Base-by-base conservation (phyloP, 2,329 filamentous ascomycete genomes). In the Dactylonectria estremocensis region DNA sequence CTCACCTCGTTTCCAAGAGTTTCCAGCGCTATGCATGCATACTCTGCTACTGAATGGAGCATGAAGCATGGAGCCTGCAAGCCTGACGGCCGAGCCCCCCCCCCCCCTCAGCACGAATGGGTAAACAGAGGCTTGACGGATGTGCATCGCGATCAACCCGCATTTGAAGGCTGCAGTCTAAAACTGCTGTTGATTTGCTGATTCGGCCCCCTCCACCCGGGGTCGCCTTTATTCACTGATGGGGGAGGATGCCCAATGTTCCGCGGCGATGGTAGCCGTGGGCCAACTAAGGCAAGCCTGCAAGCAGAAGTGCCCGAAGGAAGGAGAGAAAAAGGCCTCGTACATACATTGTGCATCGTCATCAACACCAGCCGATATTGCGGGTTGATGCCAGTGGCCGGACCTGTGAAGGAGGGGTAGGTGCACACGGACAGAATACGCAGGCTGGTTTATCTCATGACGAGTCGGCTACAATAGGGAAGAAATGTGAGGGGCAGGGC, bases 161-260 rank as follows among this genome's bases (percentile, higher is more conserved):
- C 65, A 60, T 64, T 67, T 67, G 65, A 67, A 64, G 56, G 28
- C 65, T 67, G 65, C 65, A 69, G 48, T 54, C 45, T 54, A 69
- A 60, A 49, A 37, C 53, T 61, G 48, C 43, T 57, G 40, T 52
- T 63, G 56, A 56, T 50, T 40, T 53, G 56, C 13, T 33, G 24
- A 28, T 28, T 28, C 7, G 24, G 24, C 53, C 48, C 20, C 40
- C 33, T 14, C 16, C 49, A 48, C 59, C 35, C 40, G 48, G 48
- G 45, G 18, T 45, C 33, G 40, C 37, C 24, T 28, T 49, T 54
- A 37, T 61, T 70, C 56, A 58, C 48, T 69, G 59, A 64, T 64
- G 55, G 61, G 68, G 55, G 66, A 55, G 54, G 59, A 55, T 64
- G 66, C 67, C 67, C 50, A 69, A 68, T 53, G 53, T 60, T 24